Base-by-base conservation (phyloP, 2,329 filamentous ascomycete genomes). In the Calonectria pauciramosa region DNA sequence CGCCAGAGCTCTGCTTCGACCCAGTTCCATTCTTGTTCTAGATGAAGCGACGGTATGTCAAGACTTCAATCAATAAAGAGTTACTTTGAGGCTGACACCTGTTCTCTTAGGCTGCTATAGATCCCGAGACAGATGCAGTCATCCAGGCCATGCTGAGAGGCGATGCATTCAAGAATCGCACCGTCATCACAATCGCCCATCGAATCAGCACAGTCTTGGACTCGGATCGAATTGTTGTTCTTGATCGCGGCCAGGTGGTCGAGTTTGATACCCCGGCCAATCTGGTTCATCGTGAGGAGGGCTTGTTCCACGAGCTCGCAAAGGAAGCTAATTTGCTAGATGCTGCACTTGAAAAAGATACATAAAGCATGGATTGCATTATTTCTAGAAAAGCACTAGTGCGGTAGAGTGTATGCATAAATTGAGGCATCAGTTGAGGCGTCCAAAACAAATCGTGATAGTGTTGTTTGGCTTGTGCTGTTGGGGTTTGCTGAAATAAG, bases 21-120 rank as follows among this genome's bases (percentile, higher is more conserved):
- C 67, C 16, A 69, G 36, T 26, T 60, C 67, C 20, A 69, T 59
- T 9, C 67, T 69, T 59, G 51, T 69, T 34, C 36, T 69, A 4
- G 67, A 69, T 28, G 51, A 69, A 38, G 67, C 38, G 2, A 69
- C 36, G 5, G 51, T 69, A 36, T 11, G 23, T 38, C 36, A 9
- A 9, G 9, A 23, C 20, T n/a, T 34, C n/a, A 9, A 36, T 26
- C 18, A 16, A 20, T 14, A 7, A 16, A 6, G 7, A 34, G 2
- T 23, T 36, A 4, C 28, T 5, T 18, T 47, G 36, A 28, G 44
- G 28, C 38, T 60, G 10, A 60, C 26, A 13, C 18, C 2, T 4
- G 3, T 26, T 1, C 11, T 44, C 10, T 47, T 18, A 60, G 67
- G 67, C 67, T 23, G 52, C 67, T 4, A 47, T 69, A 20, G 67